Evolutionary conservation across 768 basidiomycete species (phyloP).

Genomic region (Lactifluus subvellereus): DNA sequence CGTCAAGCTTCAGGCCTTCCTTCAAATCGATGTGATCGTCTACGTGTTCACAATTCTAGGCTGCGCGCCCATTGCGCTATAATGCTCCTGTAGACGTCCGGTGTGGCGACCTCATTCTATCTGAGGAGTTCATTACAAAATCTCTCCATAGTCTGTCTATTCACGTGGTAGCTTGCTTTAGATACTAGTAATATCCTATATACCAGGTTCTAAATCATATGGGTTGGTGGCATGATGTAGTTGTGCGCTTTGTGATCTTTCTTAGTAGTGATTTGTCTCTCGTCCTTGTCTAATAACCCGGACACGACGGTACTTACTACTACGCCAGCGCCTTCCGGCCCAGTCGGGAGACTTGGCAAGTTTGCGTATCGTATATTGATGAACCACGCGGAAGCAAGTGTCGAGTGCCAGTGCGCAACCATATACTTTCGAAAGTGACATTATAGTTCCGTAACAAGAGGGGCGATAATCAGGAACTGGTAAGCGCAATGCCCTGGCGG

Average conservation of each 20-base stretch:
- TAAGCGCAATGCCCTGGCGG: no score
- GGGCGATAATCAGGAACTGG: no score
- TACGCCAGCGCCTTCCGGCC: no score
- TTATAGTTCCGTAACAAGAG: no score
- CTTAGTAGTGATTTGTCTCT: background rate
- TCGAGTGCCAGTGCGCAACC: no score
- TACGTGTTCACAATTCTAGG: background rate
- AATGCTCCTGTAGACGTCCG: background rate
- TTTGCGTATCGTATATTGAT: no score
- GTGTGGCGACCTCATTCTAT: background rate
- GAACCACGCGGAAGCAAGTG: no score
- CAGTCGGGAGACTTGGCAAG: no score
- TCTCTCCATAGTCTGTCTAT: background rate
- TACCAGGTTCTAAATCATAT: background rate
- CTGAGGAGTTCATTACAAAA: background rate
- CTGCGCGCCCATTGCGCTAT: background rate
- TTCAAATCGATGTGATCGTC: background rate
- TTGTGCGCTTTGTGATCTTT: background rate
- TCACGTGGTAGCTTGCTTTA: background rate
- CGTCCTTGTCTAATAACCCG: no score
- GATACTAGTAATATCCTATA: background rate
- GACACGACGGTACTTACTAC: no score
- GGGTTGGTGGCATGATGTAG: background rate
- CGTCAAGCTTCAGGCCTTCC: background rate
- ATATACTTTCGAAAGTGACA: no score